These are phyloP conservation scores for Quercus lobata DNA, from an alignment of 331 rosid genomes.

Conservation along the genomic window DNA sequence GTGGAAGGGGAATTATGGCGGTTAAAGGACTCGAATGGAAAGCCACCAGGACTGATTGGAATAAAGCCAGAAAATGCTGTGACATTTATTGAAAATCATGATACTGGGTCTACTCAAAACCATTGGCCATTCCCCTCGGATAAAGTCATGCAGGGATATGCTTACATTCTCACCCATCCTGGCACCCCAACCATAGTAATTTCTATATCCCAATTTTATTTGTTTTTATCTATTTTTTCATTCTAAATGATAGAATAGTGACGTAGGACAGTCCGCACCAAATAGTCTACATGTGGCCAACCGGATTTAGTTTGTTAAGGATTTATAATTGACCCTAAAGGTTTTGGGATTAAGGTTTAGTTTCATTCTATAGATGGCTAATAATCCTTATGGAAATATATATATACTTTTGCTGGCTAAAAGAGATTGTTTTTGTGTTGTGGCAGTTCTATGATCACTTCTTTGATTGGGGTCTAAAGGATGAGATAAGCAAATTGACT, in stretches of 20 bases:
- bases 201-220: constrained; percentile 3
- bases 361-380: not conserved
- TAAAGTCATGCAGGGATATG: constrained; percentile 73
- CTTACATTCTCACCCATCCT: constrained; percentile 78
- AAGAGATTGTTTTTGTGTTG: not conserved
- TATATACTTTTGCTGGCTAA: not conserved
- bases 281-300: no score
- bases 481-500: constrained; percentile 34
- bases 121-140: constrained; percentile 77
- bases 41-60: constrained; percentile 76
- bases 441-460: constrained; percentile 73
- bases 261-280: no score
- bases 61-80: constrained; percentile 67
- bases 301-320: no score
- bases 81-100: constrained; percentile 78
- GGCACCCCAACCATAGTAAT: constrained; percentile 64
- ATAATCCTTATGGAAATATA: no score
- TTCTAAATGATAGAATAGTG: no score
- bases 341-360: no score
- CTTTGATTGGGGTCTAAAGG: constrained; percentile 66
- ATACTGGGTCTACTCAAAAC: constrained; percentile 68
- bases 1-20: constrained; percentile 72
- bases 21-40: constrained; percentile 56
- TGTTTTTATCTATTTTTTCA: not conserved
- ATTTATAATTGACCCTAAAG: no score